Percentiles rank a stretch among this genome's conserved stretches.
phyloP scores from a whole-genome alignment of 2,329 filamentous ascomycete species.

The Penicillium palitans region DNA sequence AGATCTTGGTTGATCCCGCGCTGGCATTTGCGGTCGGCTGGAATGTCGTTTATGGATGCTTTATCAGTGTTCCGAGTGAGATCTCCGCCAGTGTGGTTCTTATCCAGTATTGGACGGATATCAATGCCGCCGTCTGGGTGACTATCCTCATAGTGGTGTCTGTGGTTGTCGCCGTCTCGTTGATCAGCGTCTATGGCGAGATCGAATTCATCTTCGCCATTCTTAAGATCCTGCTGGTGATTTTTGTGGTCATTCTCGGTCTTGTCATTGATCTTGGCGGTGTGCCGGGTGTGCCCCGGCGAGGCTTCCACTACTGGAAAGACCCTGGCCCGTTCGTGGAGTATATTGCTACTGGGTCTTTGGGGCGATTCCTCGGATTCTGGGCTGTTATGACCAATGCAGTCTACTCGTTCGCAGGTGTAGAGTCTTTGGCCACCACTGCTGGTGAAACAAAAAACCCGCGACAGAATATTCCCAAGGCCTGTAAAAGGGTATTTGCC shows the following conservation, averaged over 20 bases:
- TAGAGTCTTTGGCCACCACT: conserved; percentile 56
- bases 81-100: conserved; percentile 64
- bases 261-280: conserved; percentile 65
- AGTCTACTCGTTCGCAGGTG: conserved; percentile 39
- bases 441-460: conserved; percentile 59
- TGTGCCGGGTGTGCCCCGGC: conserved; percentile 56
- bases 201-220: conserved; percentile 55
- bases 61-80: conserved; percentile 58
- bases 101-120: conserved; percentile 60
- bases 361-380: conserved; percentile 64
- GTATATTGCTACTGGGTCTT: conserved; percentile 58
- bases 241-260: conserved; percentile 47
- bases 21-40: conserved; percentile 51
- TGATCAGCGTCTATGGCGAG: conserved; percentile 51
- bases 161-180: conserved; percentile 59
- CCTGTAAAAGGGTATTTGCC: conserved; percentile 56
- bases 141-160: conserved; percentile 58
- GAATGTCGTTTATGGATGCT: conserved; percentile 54
- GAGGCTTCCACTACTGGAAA: conserved; percentile 70
- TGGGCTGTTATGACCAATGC: conserved; percentile 51
- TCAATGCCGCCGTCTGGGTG: conserved; percentile 43
- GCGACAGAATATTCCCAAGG: conserved; percentile 55
- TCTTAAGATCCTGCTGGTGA: conserved; percentile 53
- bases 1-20: conserved; percentile 55
- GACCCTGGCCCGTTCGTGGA: conserved; percentile 67